Evolutionary conservation across 257 asterid genomes (phyloP).

Genomic region (Leptodermis oblonga): DNA sequence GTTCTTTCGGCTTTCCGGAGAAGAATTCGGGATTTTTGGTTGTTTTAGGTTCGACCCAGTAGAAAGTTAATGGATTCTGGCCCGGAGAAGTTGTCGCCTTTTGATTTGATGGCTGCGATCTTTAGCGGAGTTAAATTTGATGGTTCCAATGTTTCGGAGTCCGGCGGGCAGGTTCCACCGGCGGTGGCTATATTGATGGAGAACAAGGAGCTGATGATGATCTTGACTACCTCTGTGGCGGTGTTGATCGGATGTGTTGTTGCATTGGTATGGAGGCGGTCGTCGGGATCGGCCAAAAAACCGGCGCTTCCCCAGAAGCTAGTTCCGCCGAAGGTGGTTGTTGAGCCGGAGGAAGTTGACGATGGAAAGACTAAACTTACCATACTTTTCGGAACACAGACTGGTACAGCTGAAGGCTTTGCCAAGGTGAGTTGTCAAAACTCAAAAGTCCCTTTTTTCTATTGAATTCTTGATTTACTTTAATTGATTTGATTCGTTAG

Average conservation of each 20-base stretch:
- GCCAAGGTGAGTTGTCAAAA: conserved; percentile 59
- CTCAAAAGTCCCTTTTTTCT: background rate
- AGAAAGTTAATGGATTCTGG: conserved; percentile 43
- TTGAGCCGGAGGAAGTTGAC: conserved; percentile 65
- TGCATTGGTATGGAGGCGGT: conserved; percentile 61
- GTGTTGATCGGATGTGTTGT: conserved; percentile 65
- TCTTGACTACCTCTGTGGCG: conserved; percentile 72
- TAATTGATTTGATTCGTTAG: background rate
- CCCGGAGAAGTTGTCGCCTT: conserved; percentile 65
- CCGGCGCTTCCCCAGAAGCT: conserved; percentile 44
- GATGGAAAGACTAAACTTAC: conserved; percentile 80
- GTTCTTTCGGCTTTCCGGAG: background rate
- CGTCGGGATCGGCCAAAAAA: conserved; percentile 54
- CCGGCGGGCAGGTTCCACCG: conserved; percentile 34
- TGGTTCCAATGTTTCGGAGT: conserved; percentile 51
- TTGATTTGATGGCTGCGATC: conserved; percentile 82
- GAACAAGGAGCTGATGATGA: conserved; percentile 68
- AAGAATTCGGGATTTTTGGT: conserved; percentile 3
- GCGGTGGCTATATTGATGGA: conserved; percentile 64
- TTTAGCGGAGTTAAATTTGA: conserved; percentile 59
- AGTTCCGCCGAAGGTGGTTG: conserved; percentile 37
- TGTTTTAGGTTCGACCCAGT: background rate
- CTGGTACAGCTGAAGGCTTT: conserved; percentile 99
- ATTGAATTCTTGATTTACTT: too few species aligned
- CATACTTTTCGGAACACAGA: conserved; percentile 90